Percentiles rank a stretch among this genome's conserved stretches.
Evolutionary conservation across 129 eudicot genomes (phyloP).

Genomic region (Arctium minus): DNA sequence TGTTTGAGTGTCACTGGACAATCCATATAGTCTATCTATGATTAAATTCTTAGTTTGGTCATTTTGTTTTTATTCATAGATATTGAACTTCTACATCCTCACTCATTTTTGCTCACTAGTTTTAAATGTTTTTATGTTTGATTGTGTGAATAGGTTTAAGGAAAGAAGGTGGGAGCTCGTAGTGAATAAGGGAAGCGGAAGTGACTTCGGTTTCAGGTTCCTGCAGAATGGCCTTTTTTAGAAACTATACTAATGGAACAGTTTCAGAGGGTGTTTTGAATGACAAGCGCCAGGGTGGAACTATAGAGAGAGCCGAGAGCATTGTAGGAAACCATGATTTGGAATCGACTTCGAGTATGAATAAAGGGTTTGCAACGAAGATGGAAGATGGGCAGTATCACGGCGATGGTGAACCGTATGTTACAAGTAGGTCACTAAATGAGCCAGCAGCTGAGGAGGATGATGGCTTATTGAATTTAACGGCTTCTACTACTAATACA

Average conservation of each 20-base stretch:
- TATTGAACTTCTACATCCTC: not conserved
- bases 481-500: conserved; percentile 31
- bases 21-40: not conserved
- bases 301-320: conserved; percentile 31
- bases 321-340: conserved; percentile 31
- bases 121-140: not conserved
- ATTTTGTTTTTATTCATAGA: not conserved
- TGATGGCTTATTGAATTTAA: conserved; percentile 35
- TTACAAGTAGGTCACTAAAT: conserved; percentile 17
- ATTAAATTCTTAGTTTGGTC: not conserved
- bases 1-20: not conserved
- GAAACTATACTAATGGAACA: conserved; percentile 51
- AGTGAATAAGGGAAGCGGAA: conserved; percentile 17
- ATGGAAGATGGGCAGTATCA: conserved; percentile 35
- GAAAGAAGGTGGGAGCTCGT: not conserved
- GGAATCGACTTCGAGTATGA: conserved; percentile 43
- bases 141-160: conserved; percentile 8
- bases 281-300: conserved; percentile 39
- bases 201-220: conserved; percentile 27
- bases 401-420: conserved; percentile 30
- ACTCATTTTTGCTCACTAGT: not conserved
- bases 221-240: conserved; percentile 61
- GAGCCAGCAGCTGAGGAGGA: conserved; percentile 29
- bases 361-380: conserved; percentile 47
- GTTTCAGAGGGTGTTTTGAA: conserved; percentile 47